A percentile compares a stretch with the other conserved stretches of the same genome.
phyloP scores from a whole-genome alignment of 345 rosid species.

The Aurinia saxatilis region DNA sequence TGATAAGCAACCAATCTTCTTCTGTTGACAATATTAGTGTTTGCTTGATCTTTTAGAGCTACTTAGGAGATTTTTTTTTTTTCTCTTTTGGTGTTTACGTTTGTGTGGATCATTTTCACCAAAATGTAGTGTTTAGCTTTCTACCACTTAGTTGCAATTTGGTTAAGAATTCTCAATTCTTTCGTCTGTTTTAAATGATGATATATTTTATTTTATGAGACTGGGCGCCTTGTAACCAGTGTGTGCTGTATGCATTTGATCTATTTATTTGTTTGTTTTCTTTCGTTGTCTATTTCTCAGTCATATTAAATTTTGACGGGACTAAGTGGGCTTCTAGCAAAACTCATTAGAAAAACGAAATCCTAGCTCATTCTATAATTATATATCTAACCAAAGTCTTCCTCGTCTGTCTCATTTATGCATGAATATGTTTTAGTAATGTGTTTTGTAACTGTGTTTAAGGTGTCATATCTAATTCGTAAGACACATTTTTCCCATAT shows the following conservation, averaged over 20 bases:
- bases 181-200: constrained; percentile 26
- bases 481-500: too few species aligned
- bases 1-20: constrained; percentile 15
- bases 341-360: too few species aligned
- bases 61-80: not conserved
- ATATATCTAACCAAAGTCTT: too few species aligned
- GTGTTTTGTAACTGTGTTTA: too few species aligned
- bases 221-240: constrained; percentile 1
- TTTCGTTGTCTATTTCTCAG: too few species aligned
- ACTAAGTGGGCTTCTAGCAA: too few species aligned
- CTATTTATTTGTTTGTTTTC: too few species aligned
- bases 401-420: too few species aligned
- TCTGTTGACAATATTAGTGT: constrained; percentile 23
- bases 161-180: constrained; percentile 22
- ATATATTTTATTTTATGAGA: constrained; percentile 4
- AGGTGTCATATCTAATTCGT: too few species aligned
- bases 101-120: not conserved
- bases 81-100: constrained; percentile 1
- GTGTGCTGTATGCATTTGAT: not conserved
- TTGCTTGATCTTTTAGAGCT: constrained; percentile 23
- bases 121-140: constrained; percentile 13
- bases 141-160: constrained; percentile 13
- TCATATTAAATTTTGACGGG: too few species aligned
- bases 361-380: too few species aligned
- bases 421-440: too few species aligned